Base-by-base conservation (phyloP, 768 basidiomycete species). In the Auricularia auricula-judae region DNA sequence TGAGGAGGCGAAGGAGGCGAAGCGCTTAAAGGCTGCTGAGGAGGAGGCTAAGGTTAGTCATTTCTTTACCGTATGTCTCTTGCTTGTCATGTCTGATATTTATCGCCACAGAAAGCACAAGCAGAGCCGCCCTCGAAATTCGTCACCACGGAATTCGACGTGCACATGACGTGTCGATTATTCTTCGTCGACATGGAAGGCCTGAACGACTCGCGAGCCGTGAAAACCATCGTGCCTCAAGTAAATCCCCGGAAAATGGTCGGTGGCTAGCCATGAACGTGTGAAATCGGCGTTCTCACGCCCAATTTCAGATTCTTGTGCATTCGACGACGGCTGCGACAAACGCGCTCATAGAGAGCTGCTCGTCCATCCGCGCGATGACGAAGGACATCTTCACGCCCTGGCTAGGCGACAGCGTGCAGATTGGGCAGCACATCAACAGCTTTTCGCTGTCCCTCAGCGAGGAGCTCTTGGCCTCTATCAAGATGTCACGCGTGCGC, bases 131-230 rank as follows among this genome's bases (percentile, higher is more conserved):
- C 97, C 16, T 95, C 89, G 42, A 98, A 98, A 74, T 98, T 86
- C 69, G 81, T 97, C 58, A 82, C 86, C 0, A 86, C 87, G 53
- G 80, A 84, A 33, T 78, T 89, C 4, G 86, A 88, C 65, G 83
- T 98, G 33, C 87, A 93, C 65, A 72, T 98, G 39, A 85, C 89
- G 36, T 97, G 96, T 69, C 85, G 89, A 3, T 76, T 98, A 35
- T 83, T 94, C 58, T 98, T 91, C 70, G 86, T 98, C 58, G 96
- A 99, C 71, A 86, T 98, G 84, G 97, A 98, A 71, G 97, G 97
- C 36, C 77, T 96, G 63, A 95, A 95, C 70, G 97, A 99, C 70
- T 96, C 96, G 1, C 90, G 96, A 66, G 94, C 97, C 0, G 87
- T 97, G 66, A 98, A 98, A 75, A 94, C 91, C 0, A 97, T 99